A percentile compares a stretch with the other conserved stretches of the same genome.
These are phyloP conservation scores for Prunus salicina DNA, from an alignment of 306 rosid species.

Conservation along the genomic window DNA sequence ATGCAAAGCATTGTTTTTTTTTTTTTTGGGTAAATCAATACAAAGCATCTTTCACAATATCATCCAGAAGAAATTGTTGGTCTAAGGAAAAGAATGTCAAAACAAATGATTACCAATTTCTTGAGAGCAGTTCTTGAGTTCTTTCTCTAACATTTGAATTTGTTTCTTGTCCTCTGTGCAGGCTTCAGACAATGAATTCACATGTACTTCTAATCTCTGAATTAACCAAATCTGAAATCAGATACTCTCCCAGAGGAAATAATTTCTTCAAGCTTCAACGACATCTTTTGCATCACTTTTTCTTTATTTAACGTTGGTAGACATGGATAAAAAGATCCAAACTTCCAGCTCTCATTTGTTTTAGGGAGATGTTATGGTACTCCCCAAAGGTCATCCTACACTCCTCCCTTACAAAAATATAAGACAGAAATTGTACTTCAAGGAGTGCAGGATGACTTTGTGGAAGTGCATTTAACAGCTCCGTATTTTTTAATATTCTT, in stretches of 20 bases:
- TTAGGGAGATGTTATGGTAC: no score
- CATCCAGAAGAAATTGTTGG: background rate
- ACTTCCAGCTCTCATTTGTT: background rate
- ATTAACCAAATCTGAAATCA: conserved; percentile 33
- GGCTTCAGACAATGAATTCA: conserved; percentile 48
- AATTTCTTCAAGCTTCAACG: background rate
- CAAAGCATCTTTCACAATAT: background rate
- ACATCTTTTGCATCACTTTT: background rate
- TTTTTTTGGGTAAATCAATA: no score
- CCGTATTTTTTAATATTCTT: no score
- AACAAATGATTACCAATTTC: conserved; percentile 62
- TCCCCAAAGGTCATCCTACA: no score
- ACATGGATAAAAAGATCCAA: background rate
- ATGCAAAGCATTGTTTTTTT: background rate
- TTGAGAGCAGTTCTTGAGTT: conserved; percentile 76
- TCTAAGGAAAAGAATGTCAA: background rate
- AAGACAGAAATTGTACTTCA: no score
- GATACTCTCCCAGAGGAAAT: conserved; percentile 3
- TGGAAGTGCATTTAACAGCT: no score
- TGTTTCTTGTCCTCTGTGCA: conserved; percentile 54
- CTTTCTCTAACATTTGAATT: conserved; percentile 63
- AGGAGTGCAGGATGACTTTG: no score
- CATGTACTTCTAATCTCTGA: conserved; percentile 61
- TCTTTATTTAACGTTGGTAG: background rate
- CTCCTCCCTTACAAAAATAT: no score